A percentile compares a stretch with the other conserved stretches of the same genome.
phyloP scores from a whole-genome alignment of 176 grass and related monocot species.

The Eremochloa ophiuroides region DNA sequence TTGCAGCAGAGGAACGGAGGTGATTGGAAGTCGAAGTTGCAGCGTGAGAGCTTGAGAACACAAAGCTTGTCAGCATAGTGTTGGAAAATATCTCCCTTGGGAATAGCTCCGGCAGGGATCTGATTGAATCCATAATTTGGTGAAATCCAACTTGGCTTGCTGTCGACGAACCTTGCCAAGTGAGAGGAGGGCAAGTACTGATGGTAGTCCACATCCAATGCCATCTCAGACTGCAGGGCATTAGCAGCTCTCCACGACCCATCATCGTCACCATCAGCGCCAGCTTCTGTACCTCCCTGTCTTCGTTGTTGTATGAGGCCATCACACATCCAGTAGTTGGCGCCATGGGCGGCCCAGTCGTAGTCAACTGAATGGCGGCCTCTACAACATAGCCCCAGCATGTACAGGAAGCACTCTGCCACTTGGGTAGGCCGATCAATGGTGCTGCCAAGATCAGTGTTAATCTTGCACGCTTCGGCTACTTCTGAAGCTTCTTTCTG shows the following conservation, averaged over 20 bases:
- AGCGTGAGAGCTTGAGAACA: slow-evolving; percentile 3
- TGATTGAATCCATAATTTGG: background rate
- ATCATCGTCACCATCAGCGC: background rate
- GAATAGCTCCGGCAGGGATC: background rate
- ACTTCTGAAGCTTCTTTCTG: background rate
- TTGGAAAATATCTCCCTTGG: background rate
- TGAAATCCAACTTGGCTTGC: background rate
- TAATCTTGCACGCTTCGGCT: background rate
- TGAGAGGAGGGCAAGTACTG: background rate
- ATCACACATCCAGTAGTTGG: slow-evolving; percentile 14
- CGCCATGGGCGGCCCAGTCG: background rate
- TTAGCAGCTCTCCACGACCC: background rate
- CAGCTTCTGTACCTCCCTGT: background rate
- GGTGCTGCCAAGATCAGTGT: accelerated
- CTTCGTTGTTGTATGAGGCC: background rate
- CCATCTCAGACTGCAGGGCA: background rate
- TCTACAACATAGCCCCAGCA: background rate
- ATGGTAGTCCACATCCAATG: background rate
- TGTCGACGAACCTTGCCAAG: background rate
- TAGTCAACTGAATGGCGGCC: accelerated
- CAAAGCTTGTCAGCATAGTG: background rate
- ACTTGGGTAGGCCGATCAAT: background rate
- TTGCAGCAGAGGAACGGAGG: slow-evolving; percentile 6
- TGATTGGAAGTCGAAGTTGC: background rate
- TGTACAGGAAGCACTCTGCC: background rate